Conservation (phyloP, 2,329 filamentous ascomycete genomes). For the Lachnellula arida region DNA sequence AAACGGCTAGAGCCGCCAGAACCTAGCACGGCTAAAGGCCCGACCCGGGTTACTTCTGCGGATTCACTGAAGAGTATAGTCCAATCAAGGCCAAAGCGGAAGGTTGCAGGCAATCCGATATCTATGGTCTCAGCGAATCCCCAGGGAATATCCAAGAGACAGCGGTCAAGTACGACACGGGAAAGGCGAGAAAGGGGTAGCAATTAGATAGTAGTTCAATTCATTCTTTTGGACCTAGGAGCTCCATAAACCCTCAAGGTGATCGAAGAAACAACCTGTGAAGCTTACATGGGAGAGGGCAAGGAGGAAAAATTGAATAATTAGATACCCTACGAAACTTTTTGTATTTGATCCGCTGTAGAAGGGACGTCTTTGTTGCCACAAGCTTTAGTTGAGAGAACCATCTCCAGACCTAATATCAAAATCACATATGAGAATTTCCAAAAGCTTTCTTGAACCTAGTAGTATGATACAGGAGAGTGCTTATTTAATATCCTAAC, state of each 20-base stretch:
- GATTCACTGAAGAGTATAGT: conserved; percentile 1
- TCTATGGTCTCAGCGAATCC: conserved; percentile 1
- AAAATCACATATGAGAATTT: not conserved
- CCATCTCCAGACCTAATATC: not conserved
- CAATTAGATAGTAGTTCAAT: not conserved
- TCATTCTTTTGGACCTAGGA: too few species aligned
- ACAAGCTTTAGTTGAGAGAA: not conserved
- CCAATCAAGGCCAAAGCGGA: conserved; percentile 7
- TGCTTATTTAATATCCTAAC: not conserved
- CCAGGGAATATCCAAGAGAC: conserved; percentile 3
- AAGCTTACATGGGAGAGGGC: too few species aligned
- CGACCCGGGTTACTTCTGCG: conserved; percentile 4
- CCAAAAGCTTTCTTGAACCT: not conserved
- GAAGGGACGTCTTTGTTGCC: not conserved
- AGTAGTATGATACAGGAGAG: not conserved
- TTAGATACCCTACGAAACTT: too few species aligned
- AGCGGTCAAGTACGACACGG: not conserved
- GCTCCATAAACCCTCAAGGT: too few species aligned
- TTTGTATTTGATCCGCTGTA: too few species aligned
- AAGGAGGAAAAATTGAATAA: too few species aligned
- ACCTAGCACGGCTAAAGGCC: conserved; percentile 2
- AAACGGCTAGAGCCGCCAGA: conserved; percentile 3
- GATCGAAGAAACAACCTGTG: too few species aligned
- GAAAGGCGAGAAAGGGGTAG: not conserved
- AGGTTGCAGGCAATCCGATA: conserved; percentile 7